Evolutionary conservation across 129 eudicot species (phyloP).

Genomic region (Flaveria brownii): DNA sequence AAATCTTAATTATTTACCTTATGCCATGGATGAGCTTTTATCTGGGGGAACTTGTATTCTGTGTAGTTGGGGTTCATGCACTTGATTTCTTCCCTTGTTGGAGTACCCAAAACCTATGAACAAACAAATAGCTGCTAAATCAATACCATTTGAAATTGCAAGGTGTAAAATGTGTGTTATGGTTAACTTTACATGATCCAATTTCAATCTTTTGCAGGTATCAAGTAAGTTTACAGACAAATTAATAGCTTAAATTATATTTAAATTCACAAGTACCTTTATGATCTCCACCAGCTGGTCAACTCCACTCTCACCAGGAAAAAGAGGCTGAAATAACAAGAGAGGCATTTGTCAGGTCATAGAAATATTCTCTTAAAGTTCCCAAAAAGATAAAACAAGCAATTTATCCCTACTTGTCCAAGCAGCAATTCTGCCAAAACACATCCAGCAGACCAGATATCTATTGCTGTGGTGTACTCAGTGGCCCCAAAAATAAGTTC

Average conservation of each 20-base stretch:
- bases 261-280: constrained; percentile 46
- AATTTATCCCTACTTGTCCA: constrained; percentile 43
- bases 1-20: constrained; percentile 48
- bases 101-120: constrained; percentile 72
- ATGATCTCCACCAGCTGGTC: constrained; percentile 94
- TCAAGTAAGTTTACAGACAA: background rate
- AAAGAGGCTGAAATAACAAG: constrained; percentile 43
- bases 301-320: constrained; percentile 68
- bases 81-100: constrained; percentile 87
- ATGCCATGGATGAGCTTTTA: constrained; percentile 97
- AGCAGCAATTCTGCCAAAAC: constrained; percentile 61
- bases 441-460: constrained; percentile 66
- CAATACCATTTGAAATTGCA: constrained; percentile 16
- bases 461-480: constrained; percentile 76
- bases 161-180: background rate
- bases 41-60: constrained; percentile 86
- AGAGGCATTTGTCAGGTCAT: constrained; percentile 14
- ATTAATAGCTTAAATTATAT: background rate
- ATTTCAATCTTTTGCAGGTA: constrained; percentile 4
- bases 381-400: background rate
- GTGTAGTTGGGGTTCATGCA: constrained; percentile 97
- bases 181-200: background rate
- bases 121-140: constrained; percentile 20
- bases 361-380: constrained; percentile 2
- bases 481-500: constrained; percentile 58